phyloP scores from a whole-genome alignment of 73 alveolate species.

The Stentor coeruleus region DNA sequence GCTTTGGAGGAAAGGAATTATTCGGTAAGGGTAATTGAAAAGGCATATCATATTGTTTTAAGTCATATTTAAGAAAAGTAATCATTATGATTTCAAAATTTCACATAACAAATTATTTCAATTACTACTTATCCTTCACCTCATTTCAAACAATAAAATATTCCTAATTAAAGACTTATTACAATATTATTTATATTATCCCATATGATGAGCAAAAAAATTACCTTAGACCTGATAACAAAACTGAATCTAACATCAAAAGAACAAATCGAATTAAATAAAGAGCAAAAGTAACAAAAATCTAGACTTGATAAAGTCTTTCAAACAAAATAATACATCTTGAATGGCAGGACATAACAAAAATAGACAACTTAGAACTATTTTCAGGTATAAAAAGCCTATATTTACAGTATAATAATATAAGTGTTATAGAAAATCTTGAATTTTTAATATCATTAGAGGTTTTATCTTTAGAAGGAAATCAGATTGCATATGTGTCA shows the following conservation, averaged over 20 bases:
- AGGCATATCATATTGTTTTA: too few relatives aligned
- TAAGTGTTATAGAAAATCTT: not conserved
- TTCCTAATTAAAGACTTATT: too few relatives aligned
- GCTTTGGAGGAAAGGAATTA: too few relatives aligned
- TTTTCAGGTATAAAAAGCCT: not conserved
- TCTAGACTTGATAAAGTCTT: not conserved
- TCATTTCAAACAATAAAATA: too few relatives aligned
- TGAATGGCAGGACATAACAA: not conserved
- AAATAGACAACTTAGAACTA: conserved; percentile 22
- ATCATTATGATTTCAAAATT: too few relatives aligned
- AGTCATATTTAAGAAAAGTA: too few relatives aligned
- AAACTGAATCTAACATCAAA: not conserved
- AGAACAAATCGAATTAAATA: conserved; percentile 10
- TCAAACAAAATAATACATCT: not conserved
- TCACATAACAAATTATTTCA: too few relatives aligned
- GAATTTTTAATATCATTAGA: not conserved
- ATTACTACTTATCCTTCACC: too few relatives aligned
- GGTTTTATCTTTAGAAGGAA: conserved; percentile 11
- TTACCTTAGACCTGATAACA: not conserved
- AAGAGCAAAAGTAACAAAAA: not conserved
- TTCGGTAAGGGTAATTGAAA: too few relatives aligned
- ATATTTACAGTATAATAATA: not conserved
- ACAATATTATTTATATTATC: too few relatives aligned
- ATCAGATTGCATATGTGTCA: not conserved
- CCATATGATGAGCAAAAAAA: not conserved